phyloP scores from a whole-genome alignment of 2,329 filamentous ascomycete genomes.

The Diaporthe sp. region DNA sequence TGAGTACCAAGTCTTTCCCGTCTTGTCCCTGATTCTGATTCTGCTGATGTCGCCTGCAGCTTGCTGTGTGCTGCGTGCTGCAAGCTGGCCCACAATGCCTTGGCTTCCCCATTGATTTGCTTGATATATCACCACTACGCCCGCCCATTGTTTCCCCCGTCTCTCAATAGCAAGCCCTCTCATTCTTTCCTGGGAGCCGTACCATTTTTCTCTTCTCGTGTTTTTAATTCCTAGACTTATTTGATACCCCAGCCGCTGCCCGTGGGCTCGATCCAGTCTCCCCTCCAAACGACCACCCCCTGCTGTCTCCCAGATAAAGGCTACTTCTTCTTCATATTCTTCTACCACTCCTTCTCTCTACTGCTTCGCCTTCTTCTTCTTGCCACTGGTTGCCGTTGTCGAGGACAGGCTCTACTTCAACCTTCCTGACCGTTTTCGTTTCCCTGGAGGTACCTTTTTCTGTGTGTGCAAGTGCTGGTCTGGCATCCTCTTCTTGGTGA shows the following conservation, averaged over 20 bases:
- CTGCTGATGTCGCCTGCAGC: slow-evolving; percentile 18
- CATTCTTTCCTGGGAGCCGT: slow-evolving; percentile 5
- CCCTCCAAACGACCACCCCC: not conserved
- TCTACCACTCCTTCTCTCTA: not conserved
- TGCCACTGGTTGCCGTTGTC: slow-evolving; percentile 9
- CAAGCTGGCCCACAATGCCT: slow-evolving; percentile 3
- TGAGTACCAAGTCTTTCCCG: slow-evolving; percentile 28
- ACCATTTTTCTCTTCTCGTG: slow-evolving; percentile 11
- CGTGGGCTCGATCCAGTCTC: not conserved
- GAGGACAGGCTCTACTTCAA: slow-evolving; percentile 21
- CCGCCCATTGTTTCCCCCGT: slow-evolving; percentile 14
- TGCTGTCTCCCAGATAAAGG: not conserved
- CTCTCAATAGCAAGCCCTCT: slow-evolving; percentile 11
- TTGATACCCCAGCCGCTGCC: slow-evolving; percentile 25
- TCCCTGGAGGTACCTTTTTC: not conserved
- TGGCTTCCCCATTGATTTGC: not conserved
- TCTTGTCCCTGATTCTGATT: slow-evolving; percentile 30
- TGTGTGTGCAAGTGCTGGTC: slow-evolving; percentile 33
- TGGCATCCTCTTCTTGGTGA: slow-evolving; percentile 24
- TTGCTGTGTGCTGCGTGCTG: not conserved
- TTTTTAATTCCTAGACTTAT: slow-evolving; percentile 31
- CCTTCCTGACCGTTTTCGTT: not conserved
- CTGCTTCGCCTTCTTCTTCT: not conserved
- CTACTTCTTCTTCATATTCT: not conserved
- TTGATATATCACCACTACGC: slow-evolving; percentile 20